Conservation (phyloP, 2,329 filamentous ascomycete genomes). For the Sclerotinia sclerotiorum region DNA sequence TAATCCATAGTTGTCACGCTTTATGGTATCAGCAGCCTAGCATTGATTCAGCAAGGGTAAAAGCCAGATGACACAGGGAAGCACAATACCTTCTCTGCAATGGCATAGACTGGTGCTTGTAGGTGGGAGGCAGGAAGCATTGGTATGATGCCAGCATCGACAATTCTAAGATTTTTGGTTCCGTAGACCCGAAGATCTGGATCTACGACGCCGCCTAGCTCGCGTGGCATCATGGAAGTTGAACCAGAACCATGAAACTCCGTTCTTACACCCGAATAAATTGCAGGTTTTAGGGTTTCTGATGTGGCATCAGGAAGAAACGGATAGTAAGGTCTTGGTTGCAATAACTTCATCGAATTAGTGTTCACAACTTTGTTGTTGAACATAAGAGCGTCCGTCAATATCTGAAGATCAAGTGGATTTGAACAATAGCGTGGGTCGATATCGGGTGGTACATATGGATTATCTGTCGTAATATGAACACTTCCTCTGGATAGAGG, state of each 20-base stretch:
- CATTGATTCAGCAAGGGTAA: background rate
- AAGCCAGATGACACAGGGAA: slow-evolving; percentile 25
- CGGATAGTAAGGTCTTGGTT: slow-evolving; percentile 32
- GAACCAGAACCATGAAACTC: slow-evolving; percentile 35
- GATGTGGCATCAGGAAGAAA: slow-evolving; percentile 30
- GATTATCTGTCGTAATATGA: slow-evolving; percentile 50
- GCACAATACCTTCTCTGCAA: slow-evolving; percentile 35
- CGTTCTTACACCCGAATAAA: slow-evolving; percentile 30
- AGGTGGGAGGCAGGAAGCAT: slow-evolving; percentile 29
- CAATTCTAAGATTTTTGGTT: slow-evolving; percentile 29
- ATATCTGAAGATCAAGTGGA: slow-evolving; percentile 32
- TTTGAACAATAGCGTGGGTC: slow-evolving; percentile 42
- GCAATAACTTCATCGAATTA: slow-evolving; percentile 29
- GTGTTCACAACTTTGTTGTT: slow-evolving; percentile 34
- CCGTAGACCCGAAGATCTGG: slow-evolving; percentile 31
- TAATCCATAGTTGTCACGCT: slow-evolving; percentile 29
- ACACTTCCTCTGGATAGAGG: slow-evolving; percentile 57
- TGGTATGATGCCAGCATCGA: slow-evolving; percentile 34
- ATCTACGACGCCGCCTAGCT: slow-evolving; percentile 32
- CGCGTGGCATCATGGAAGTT: slow-evolving; percentile 31
- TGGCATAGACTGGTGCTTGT: slow-evolving; percentile 28
- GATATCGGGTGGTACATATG: slow-evolving; percentile 47
- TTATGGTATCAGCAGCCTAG: slow-evolving; percentile 36
- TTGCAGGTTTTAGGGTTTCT: slow-evolving; percentile 30
- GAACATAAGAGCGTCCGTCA: slow-evolving; percentile 34